Percentiles rank a stretch among this genome's conserved stretches.
Conservation (phyloP, 257 asterid genomes). For the Gynochthodes officinalis region DNA sequence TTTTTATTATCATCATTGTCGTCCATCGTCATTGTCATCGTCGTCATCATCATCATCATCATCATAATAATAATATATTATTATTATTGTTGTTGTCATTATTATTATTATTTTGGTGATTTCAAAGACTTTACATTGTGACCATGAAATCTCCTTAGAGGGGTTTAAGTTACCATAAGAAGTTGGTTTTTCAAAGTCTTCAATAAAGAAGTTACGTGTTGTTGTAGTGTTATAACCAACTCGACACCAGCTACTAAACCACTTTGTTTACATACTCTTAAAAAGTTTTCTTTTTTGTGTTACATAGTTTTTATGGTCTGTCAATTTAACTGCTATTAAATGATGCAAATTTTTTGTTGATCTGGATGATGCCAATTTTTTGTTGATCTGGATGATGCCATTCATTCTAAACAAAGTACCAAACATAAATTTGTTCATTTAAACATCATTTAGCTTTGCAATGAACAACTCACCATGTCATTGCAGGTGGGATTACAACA, state of each 20-base stretch:
- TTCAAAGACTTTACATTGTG: conserved; percentile 17
- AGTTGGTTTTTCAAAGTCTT: neutral
- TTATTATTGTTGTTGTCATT: too few relatives aligned
- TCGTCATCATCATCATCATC: too few relatives aligned
- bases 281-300: neutral
- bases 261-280: neutral
- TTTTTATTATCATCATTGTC: too few relatives aligned
- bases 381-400: neutral
- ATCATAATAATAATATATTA: too few relatives aligned
- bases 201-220: neutral
- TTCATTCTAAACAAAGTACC: neutral
- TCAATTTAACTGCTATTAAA: neutral
- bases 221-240: neutral
- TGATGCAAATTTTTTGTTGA: neutral
- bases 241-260: too few relatives aligned
- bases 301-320: neutral
- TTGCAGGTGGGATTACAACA: conserved; percentile 88
- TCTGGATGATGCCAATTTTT: neutral
- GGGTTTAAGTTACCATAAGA: neutral
- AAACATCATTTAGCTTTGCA: neutral
- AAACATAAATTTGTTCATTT: neutral
- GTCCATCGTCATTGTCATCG: too few relatives aligned
- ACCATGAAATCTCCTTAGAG: neutral
- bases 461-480: conserved; percentile 4
- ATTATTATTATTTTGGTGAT: too few relatives aligned